phyloP scores from a whole-genome alignment of 495 filamentous ascomycete genomes.

The Lichenothelia convexa region DNA sequence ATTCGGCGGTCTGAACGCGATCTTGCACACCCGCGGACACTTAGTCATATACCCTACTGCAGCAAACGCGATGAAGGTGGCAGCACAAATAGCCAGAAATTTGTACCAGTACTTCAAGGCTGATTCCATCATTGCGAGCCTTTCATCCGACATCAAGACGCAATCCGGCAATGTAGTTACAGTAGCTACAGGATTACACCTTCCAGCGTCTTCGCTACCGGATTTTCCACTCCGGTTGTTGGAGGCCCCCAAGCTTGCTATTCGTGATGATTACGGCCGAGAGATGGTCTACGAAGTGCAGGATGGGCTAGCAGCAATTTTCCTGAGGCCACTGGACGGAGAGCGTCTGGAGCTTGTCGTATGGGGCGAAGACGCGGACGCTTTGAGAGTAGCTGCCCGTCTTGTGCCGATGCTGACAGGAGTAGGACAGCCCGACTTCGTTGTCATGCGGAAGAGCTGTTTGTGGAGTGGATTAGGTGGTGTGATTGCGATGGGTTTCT shows the following conservation, averaged over 20 bases:
- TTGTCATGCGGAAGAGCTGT: slow-evolving; percentile 27
- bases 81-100: slow-evolving; percentile 39
- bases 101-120: slow-evolving; percentile 40
- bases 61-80: slow-evolving; percentile 16
- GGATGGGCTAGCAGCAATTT: slow-evolving; percentile 28
- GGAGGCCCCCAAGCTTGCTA: slow-evolving; percentile 1
- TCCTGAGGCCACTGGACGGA: slow-evolving; percentile 26
- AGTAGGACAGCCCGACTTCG: slow-evolving; percentile 39
- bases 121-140: slow-evolving; percentile 26
- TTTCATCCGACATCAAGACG: too few species aligned
- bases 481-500: slow-evolving; percentile 34
- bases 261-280: slow-evolving; percentile 8
- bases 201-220: background rate
- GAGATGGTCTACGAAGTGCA: slow-evolving; percentile 4
- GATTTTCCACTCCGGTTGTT: slow-evolving; percentile 8
- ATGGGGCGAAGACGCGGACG: slow-evolving; percentile 31
- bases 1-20: slow-evolving; percentile 31
- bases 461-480: slow-evolving; percentile 35
- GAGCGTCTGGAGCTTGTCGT: slow-evolving; percentile 35
- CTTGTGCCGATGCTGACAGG: slow-evolving; percentile 39
- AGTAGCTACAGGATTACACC: slow-evolving; percentile 9
- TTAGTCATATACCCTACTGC: slow-evolving; percentile 27
- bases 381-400: slow-evolving; percentile 33
- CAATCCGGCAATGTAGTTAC: slow-evolving; percentile 15
- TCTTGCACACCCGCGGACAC: slow-evolving; percentile 26